These are phyloP conservation scores for Puya raimondii DNA, from an alignment of 176 grass and related monocot genomes.

Conservation along the genomic window DNA sequence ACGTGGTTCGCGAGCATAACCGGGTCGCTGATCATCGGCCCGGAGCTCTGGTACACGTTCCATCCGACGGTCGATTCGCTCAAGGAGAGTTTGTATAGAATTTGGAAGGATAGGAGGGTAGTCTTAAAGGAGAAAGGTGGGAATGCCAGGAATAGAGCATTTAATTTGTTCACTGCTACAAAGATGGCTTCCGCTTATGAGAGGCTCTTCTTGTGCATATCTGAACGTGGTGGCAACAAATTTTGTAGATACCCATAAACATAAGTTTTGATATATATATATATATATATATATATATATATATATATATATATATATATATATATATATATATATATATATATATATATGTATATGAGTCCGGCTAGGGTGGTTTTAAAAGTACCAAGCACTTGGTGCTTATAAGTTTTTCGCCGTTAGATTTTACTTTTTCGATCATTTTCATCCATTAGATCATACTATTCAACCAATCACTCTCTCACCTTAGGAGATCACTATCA, in stretches of 20 bases:
- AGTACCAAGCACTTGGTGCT: no score
- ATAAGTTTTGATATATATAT: no score
- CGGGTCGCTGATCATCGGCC: slow-evolving; percentile 33
- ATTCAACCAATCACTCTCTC: no score
- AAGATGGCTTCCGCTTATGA: slow-evolving; percentile 55
- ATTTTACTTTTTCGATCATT: no score
- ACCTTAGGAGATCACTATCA: no score
- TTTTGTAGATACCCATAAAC: slow-evolving; percentile 25
- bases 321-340: no score
- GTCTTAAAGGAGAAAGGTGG: slow-evolving; percentile 26
- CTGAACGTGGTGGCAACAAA: slow-evolving; percentile 2
- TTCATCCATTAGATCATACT: no score
- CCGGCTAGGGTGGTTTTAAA: no score
- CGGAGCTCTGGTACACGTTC: slow-evolving; percentile 36
- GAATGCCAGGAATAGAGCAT: slow-evolving; percentile 25
- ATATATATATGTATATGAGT: no score
- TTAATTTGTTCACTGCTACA: slow-evolving; percentile 26
- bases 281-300: no score
- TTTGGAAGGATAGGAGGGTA: slow-evolving; percentile 27
- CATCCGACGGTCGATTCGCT: slow-evolving; percentile 31
- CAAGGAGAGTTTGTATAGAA: slow-evolving; percentile 19
- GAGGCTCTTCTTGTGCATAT: slow-evolving; percentile 40
- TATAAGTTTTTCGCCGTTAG: no score
- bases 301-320: no score
- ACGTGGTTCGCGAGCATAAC: slow-evolving; percentile 44